These are phyloP conservation scores for Malbranchea cinnamomea DNA, from an alignment of 2,329 filamentous ascomycete species.

Conservation along the genomic window DNA sequence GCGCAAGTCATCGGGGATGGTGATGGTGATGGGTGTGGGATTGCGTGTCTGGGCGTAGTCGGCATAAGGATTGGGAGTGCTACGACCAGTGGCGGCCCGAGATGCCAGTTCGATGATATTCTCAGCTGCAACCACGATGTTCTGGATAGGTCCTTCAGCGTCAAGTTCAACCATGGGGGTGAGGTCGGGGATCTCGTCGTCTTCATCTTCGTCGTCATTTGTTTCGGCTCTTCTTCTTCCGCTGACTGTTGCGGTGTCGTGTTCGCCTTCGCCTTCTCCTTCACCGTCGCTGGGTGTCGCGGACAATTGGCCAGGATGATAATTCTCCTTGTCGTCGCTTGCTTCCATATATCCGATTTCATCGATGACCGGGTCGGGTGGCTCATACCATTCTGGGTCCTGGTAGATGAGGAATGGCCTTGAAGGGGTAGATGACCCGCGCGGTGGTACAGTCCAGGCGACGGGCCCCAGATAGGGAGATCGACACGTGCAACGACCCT, in stretches of 20 bases:
- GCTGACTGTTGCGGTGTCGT: too few species aligned
- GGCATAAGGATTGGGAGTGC: neutral
- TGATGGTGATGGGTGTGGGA: too few species aligned
- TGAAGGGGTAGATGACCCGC: conserved; percentile 2
- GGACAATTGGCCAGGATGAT: too few species aligned
- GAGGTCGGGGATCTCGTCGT: neutral
- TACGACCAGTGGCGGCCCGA: neutral
- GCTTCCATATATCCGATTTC: conserved; percentile 4
- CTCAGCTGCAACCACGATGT: conserved; percentile 5
- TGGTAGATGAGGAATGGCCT: conserved; percentile 11
- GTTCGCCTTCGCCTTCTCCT: neutral
- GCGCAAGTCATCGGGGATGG: too few species aligned
- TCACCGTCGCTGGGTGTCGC: neutral
- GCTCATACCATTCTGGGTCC: conserved; percentile 7
- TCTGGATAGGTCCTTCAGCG: neutral
- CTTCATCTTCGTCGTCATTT: conserved; percentile 2
- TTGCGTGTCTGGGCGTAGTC: too few species aligned
- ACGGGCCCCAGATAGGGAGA: conserved; percentile 9
- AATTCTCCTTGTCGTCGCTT: conserved; percentile 10
- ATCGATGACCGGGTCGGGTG: neutral
- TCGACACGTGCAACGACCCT: conserved; percentile 1
- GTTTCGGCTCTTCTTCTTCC: too few species aligned
- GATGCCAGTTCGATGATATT: conserved; percentile 4
- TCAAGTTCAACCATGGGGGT: too few species aligned
- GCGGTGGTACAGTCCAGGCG: conserved; percentile 9